Evolutionary conservation across 805 yeast genomes (phyloP), one percentile per base, ranked within the genome.

Genomic region (Yarrowia deformans): DNA sequence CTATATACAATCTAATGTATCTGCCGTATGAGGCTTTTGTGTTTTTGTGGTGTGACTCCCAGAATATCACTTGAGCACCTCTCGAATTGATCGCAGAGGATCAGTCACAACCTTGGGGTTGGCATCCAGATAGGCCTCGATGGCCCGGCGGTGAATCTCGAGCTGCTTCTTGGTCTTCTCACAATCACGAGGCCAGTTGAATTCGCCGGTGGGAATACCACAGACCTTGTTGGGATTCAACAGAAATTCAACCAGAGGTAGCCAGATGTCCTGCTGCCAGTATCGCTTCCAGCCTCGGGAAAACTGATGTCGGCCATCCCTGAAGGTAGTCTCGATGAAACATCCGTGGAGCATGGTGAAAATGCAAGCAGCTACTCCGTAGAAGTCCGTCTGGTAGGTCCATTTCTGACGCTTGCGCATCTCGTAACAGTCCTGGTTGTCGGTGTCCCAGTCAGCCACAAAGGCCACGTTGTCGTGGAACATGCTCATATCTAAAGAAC

Each of bases 361-460:
- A 1, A 91, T 80, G 0, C 90, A 84, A 42, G 87, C 84, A 0
- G 97, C 97, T 19, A 91, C 71, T 0, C 97, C 97, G 76, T 84
- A 90, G 75, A 91, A 91, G 78, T 93, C 98, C 3, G 89, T 88
- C 75, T 93, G 92, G 74, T 84, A 90, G 1, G 85, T 84, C 96
- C 97, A 93, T 0, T 89, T 84, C 64, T 81, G 74, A 4, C 83
- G 80, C 3, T 83, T 77, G 68, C 86, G 79, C 87, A 90, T 86
- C 73, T 89, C 91, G 5, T 86, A 85, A 75, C 96, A 91, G 72
- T 90, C 96, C 71, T 86, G 90, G 69, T 84, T 82, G 71, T 88
- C 90, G 0, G 87, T 79, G 39, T 82, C 81, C 88, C 90, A 87
- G 72, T 84, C 81, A 19, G 89, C 83, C 49, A 81, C 77, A 76